Evolutionary conservation across 768 basidiomycete species (phyloP), one percentile per base, ranked within the genome.

Genomic region (Trametes punicea): DNA sequence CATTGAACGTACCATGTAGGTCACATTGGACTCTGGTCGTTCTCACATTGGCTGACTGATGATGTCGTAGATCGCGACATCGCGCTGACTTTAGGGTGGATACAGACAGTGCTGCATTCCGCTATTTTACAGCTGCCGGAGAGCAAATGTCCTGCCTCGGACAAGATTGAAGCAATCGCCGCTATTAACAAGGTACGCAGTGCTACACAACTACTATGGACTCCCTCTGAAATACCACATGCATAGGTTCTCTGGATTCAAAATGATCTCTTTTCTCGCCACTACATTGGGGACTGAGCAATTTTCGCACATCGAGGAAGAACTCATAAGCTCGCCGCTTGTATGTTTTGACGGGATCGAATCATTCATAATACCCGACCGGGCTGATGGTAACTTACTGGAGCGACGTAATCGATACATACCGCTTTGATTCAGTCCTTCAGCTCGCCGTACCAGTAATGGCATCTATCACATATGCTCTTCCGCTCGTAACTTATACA

Each of bases 231-330:
- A 26, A 18, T n/a, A 11, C 23, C 20, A 18, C 15, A 4, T 47
- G 33, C 27, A 29, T 29, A 78, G 77, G 66, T 78, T 18, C 61
- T 79, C n/a, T 78, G 77, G 78, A 75, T 79, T 21, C 78, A 80
- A 64, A 80, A 79, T 48, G 76, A 77, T 53, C 70, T 76, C 15
- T 77, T 77, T 55, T 70, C 75, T 2, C 70, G 75, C 7, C 75
- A 77, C 55, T 77, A 77, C 53, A 69, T 76, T 44, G 56, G 71
- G 10, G 71, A 74, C 39, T 65, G 42, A 60, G 29, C n/a, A n/a
- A n/a, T n/a, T n/a, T n/a, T n/a, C n/a, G n/a, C n/a, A n/a, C n/a
- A n/a, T n/a, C n/a, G n/a, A n/a, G n/a, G n/a, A n/a, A n/a, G n/a
- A n/a, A n/a, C n/a, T n/a, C n/a, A n/a, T n/a, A n/a, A n/a, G n/a